These are phyloP conservation scores for Drechslerella stenobrocha DNA, from an alignment of 2,329 filamentous ascomycete genomes.

Conservation along the genomic window DNA sequence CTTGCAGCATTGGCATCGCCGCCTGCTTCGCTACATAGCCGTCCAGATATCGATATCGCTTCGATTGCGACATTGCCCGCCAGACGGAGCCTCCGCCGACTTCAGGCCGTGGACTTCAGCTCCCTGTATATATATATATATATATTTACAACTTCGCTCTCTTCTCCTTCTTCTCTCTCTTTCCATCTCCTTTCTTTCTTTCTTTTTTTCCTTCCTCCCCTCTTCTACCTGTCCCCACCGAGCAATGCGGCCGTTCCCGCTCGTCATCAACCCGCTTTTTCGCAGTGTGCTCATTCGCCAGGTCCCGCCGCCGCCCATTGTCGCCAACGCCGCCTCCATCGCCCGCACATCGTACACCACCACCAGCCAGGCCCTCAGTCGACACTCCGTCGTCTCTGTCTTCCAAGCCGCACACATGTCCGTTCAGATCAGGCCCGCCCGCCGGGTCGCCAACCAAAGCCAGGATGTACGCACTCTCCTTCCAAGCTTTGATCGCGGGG, in stretches of 20 bases:
- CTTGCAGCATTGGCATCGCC: too few species aligned
- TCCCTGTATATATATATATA: conserved; percentile 9
- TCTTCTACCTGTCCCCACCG: conserved; percentile 6
- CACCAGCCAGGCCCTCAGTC: conserved; percentile 21
- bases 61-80: neutral
- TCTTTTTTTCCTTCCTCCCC: conserved; percentile 12
- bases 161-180: conserved; percentile 23
- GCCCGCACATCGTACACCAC: conserved; percentile 22
- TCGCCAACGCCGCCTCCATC: conserved; percentile 44
- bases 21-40: too few species aligned
- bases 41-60: too few species aligned
- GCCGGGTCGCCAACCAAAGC: conserved; percentile 59
- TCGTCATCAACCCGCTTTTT: conserved; percentile 39
- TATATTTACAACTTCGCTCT: conserved; percentile 24
- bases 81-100: conserved; percentile 10
- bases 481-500: neutral
- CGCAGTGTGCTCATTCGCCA: conserved; percentile 45
- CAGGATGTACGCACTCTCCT: conserved; percentile 60
- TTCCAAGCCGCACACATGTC: conserved; percentile 45
- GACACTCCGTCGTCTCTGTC: conserved; percentile 34
- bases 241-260: conserved; percentile 42
- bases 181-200: conserved; percentile 8
- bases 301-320: conserved; percentile 33
- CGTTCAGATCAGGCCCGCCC: conserved; percentile 57
- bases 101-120: neutral